Base-by-base conservation (phyloP, 139 green algal genomes). In the Micractinium sp. region DNA sequence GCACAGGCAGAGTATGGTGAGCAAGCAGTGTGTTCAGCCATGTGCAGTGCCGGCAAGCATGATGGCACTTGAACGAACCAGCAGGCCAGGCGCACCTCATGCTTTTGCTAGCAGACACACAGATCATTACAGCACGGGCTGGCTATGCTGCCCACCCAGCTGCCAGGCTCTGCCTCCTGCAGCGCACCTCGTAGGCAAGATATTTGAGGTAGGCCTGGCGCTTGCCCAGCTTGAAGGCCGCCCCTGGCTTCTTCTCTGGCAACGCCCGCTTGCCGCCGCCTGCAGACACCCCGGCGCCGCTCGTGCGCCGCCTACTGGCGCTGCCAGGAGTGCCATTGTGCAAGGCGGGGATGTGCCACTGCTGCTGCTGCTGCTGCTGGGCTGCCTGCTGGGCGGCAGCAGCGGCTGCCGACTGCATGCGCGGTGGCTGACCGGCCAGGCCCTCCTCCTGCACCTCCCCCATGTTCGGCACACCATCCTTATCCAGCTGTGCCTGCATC, bases 161-260 rank as follows among this genome's bases (percentile, higher is more conserved):
- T 56, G 47, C 47, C 47, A 56, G 47, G 47, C 47, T 56, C 47
- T 16, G 47, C 47, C 47, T 56, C 9, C 9, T 56, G 47, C 47
- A 56, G 47, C 90, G 3, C 76, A 91, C 92, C 80, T 95, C 93
- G 67, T 95, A 94, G 0, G 93, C 93, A 79, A 95, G 81, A 74
- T 93, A 93, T 27, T 89, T 88, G 35, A 92, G 78, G 92, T 93
- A 95, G 15, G 89, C 93, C 38, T 93, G 71, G 2, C 90, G 88
- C 47, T 92, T 89, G 36, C 85, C 88, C 67, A 95, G 82, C 82
- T 93, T 95, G 67, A 93, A 85, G 27, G 86, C 88, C 18, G 79
- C 90, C 29, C 87, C 90, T 0, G 89, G 85, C 89, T 92, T 91
- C 82, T 87, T 91, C 53, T 88, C 81, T 15, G 73, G 39, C 77